Evolutionary conservation across 805 yeast species (phyloP).

Genomic region (Spathaspora girioi): DNA sequence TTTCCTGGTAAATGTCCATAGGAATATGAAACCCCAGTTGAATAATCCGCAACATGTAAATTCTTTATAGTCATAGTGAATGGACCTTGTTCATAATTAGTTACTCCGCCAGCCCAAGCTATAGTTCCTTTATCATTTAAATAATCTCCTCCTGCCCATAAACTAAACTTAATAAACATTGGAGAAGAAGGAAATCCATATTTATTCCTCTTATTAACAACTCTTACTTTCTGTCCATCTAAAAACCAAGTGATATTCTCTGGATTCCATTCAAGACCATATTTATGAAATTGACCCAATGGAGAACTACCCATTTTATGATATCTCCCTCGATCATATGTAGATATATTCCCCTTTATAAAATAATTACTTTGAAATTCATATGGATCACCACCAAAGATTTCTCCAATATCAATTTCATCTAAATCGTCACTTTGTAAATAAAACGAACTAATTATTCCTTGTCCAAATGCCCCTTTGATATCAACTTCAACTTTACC

Average conservation of each 20-base stretch:
- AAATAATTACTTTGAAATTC: constrained; percentile 36
- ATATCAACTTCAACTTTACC: constrained; percentile 37
- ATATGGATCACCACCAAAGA: constrained; percentile 32
- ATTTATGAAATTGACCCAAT: constrained; percentile 19
- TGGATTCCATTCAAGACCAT: constrained; percentile 37
- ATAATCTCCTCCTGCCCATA: constrained; percentile 43
- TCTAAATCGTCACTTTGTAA: constrained; percentile 42
- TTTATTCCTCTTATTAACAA: constrained; percentile 11
- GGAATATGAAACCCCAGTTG: constrained; percentile 23
- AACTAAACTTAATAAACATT: constrained; percentile 30
- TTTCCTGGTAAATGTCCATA: constrained; percentile 22
- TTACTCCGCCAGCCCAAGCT: constrained; percentile 38
- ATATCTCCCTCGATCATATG: constrained; percentile 32
- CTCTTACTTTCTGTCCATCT: constrained; percentile 25
- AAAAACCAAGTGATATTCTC: constrained; percentile 25
- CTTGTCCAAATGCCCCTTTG: constrained; percentile 27
- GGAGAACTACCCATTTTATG: constrained; percentile 25
- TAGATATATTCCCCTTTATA: constrained; percentile 34
- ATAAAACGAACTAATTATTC: constrained; percentile 37
- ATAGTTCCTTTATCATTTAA: constrained; percentile 32
- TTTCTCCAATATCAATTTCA: constrained; percentile 38
- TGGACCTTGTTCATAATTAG: constrained; percentile 29
- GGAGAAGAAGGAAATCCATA: constrained; percentile 37
- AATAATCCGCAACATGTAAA: constrained; percentile 23
- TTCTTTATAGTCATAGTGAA: constrained; percentile 26